Base-by-base conservation (phyloP, 495 filamentous ascomycete genomes). In the Aspergillus bridgeri region DNA sequence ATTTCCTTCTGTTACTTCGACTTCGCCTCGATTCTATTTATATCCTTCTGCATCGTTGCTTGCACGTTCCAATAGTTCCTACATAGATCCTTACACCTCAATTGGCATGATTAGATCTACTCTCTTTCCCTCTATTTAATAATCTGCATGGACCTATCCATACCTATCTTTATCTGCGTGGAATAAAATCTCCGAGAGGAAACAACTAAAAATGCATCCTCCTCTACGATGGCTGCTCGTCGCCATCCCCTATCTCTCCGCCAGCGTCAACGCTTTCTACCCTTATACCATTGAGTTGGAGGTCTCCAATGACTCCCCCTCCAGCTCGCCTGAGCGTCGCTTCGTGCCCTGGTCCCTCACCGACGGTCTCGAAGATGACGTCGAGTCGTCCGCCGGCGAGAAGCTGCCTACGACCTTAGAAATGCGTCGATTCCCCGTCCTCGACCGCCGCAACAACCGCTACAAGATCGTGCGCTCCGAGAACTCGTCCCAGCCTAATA, bases 381-480 rank as follows among this genome's bases (percentile, higher is more conserved):
- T 53, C 27, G 42, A 59, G 15, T 49, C 54, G 19, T 53, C 53
- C 27, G 23, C 54, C 24, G 42, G 42, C 47, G 47, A 60, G 24
- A 50, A 60, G 21, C 45, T 61, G 19, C 29, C 65, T 23, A 23
- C 1, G 48, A 50, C 20, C 17, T 21, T 24, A 6, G 20, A 25
- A n/a, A 3, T 25, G 21, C 48, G 48, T n/a, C 21, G 21, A 13
- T 25, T 73, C 55, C 60, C 76, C 48, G 72, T 62, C 20, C 65
- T 68, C 27, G 65, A 66, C 21, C 74, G 70, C 42, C 77, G 77
- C 18, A 69, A 67, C 51, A 82, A 85, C 60, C 65, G 66, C 1
- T 91, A 86, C 68, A 62, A 73, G 5, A 79, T 91, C 19, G 75
- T 86, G 38, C 64, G 77, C 38, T 80, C 86, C 22, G 69, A 75